Conservation (phyloP, 2,329 filamentous ascomycete species). For the Periconia macrospinosa region DNA sequence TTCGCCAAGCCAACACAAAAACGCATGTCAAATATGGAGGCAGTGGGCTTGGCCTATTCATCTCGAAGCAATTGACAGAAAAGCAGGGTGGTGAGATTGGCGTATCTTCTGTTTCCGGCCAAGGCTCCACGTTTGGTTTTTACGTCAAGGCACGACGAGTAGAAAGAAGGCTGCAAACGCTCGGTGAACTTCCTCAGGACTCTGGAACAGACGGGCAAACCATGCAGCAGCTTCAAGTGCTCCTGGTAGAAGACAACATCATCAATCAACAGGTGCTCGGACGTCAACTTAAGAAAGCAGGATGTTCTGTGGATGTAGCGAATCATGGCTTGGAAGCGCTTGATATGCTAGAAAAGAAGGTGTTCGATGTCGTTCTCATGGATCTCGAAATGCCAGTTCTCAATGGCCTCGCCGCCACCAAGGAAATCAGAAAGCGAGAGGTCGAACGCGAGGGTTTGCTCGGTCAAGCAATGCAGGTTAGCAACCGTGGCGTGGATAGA, state of each 20-base stretch:
- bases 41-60: slow-evolving; percentile 50
- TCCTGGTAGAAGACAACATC: slow-evolving; percentile 44
- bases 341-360: slow-evolving; percentile 27
- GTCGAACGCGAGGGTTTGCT: slow-evolving; percentile 27
- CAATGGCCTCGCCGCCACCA: slow-evolving; percentile 47
- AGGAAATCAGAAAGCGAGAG: slow-evolving; percentile 53
- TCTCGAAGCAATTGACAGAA: slow-evolving; percentile 50
- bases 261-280: slow-evolving; percentile 43
- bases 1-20: slow-evolving; percentile 38
- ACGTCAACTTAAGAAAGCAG: slow-evolving; percentile 40
- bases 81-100: slow-evolving; percentile 51
- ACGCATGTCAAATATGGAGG: slow-evolving; percentile 49
- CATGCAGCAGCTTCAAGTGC: slow-evolving; percentile 23
- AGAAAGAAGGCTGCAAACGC: slow-evolving; percentile 11
- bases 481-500: slow-evolving; percentile 18
- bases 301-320: slow-evolving; percentile 32
- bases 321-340: slow-evolving; percentile 44
- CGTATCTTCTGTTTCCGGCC: slow-evolving; percentile 40
- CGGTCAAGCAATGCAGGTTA: slow-evolving; percentile 19
- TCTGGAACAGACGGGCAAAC: slow-evolving; percentile 1
- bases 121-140: slow-evolving; percentile 49
- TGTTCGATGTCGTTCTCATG: slow-evolving; percentile 44
- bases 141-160: slow-evolving; percentile 43
- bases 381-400: slow-evolving; percentile 62
- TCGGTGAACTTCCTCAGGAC: slow-evolving; percentile 11